Conservation (phyloP, 768 basidiomycete genomes). For the Tulasnella sp. region DNA sequence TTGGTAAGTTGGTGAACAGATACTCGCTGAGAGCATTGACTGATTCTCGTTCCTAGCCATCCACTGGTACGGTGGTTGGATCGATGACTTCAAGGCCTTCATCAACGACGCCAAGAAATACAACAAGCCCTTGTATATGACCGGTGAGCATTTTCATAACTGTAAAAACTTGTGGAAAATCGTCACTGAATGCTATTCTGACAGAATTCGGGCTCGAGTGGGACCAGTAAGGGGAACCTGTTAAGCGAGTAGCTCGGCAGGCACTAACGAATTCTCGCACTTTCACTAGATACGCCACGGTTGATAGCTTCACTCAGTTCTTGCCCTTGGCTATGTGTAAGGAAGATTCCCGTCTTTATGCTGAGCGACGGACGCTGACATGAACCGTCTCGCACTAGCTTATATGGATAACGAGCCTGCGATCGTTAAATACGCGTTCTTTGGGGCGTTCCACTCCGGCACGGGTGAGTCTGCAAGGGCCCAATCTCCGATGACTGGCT, state of each 20-base stretch:
- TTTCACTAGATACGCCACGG: conserved; percentile 13
- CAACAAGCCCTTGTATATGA: conserved; percentile 21
- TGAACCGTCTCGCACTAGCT: neutral
- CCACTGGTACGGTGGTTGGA: conserved; percentile 29
- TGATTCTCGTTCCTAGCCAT: neutral
- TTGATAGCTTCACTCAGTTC: conserved; percentile 21
- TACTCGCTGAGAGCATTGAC: neutral
- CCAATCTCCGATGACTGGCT: neutral
- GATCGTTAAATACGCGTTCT: conserved; percentile 26
- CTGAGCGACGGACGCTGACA: neutral
- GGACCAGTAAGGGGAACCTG: neutral
- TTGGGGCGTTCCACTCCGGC: conserved; percentile 27
- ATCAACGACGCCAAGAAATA: conserved; percentile 25
- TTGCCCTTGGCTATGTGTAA: conserved; percentile 20
- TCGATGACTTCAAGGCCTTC: conserved; percentile 21
- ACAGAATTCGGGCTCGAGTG: conserved; percentile 25
- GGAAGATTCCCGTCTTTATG: neutral
- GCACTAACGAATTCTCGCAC: neutral
- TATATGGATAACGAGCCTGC: conserved; percentile 24
- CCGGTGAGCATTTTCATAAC: conserved; percentile 1
- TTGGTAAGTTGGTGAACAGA: neutral
- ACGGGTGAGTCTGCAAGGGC: neutral
- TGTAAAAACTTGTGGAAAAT: neutral
- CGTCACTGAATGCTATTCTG: neutral
- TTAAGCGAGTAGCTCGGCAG: neutral